Evolutionary conservation across 208 protist species (phyloP).

Genomic region (Crithidia thermophila): DNA sequence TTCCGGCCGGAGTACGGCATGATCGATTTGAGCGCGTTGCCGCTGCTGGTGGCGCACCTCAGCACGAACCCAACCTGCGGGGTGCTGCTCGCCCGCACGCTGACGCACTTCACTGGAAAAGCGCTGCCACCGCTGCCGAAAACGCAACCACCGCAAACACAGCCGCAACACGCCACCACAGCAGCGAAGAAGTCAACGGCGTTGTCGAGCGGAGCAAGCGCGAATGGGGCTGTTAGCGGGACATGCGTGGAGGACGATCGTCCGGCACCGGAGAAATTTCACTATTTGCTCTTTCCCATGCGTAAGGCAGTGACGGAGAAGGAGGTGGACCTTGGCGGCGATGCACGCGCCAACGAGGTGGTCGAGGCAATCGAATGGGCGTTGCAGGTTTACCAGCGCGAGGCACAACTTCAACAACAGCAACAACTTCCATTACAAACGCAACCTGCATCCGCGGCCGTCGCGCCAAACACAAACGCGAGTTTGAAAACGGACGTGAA

Average conservation of each 20-base stretch:
- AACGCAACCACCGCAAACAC: constrained; percentile 1
- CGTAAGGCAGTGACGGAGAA: constrained; percentile 55
- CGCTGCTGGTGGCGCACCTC: constrained; percentile 54
- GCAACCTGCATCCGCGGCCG: no score
- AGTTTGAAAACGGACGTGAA: no score
- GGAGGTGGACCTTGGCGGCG: constrained; percentile 68
- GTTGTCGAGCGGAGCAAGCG: no score
- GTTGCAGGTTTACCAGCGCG: constrained; percentile 39
- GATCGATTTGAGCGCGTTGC: constrained; percentile 70
- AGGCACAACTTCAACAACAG: constrained; percentile 23
- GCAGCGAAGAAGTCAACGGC: no score
- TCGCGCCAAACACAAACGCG: no score
- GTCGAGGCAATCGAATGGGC: constrained; percentile 68
- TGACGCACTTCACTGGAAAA: constrained; percentile 46
- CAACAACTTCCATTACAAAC: no score
- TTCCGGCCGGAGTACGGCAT: constrained; percentile 58
- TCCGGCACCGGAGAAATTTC: constrained; percentile 4
- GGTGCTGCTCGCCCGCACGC: constrained; percentile 44
- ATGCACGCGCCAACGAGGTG: constrained; percentile 58
- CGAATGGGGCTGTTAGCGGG: background rate
- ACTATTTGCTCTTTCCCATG: constrained; percentile 12
- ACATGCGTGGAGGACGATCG: background rate
- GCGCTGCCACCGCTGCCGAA: background rate
- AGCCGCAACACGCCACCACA: background rate
- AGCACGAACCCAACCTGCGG: constrained; percentile 31